Evolutionary conservation across 768 basidiomycete genomes (phyloP), one percentile per base, ranked within the genome.

Genomic region (Russula compacta): DNA sequence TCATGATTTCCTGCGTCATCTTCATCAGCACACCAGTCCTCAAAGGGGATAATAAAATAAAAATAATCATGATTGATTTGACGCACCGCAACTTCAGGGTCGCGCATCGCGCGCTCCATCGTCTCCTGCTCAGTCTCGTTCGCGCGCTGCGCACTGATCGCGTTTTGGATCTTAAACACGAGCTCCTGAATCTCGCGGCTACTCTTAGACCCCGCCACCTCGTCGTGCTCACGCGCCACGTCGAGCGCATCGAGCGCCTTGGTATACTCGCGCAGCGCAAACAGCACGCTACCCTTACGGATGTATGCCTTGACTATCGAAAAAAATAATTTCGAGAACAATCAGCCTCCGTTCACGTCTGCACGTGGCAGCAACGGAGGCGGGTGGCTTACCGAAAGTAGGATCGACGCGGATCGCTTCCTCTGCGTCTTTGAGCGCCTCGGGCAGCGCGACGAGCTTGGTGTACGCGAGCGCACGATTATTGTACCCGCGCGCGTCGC

Each of bases 401-500:
- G 92, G 84, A 73, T 98, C 95, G 52, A 89, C 82, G 74, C 85
- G 87, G 78, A 98, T 93, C 29, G 97, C 93, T 72, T 89, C 85
- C 58, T 99, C 84, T 42, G 85, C 92, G 69, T 99, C 97, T 74
- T 98, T 98, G 70, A 98, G 80, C 1, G 95, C 97, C 72, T 99
- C 97, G 11, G 94, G 89, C 35, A 98, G 75, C 1, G 97, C 97
- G 46, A 82, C 82, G 43, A 99, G 84, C 77, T 98, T 98, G 75
- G 88, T 92, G 76, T 97, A 98, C 24, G 93, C 95, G 33, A 93
- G 88, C n/a, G 97, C 93, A 52, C 97, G 87, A 77, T 99, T 99
- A 73, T 95, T 98, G 78, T 98, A 99, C 9, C 91, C 94, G 65
- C 87, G 81, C 14, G 95, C 82, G 70, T 99, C 97, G 40, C 74